phyloP scores from a whole-genome alignment of 202 grass and related monocot genomes.

The Digitaria exilis region DNA sequence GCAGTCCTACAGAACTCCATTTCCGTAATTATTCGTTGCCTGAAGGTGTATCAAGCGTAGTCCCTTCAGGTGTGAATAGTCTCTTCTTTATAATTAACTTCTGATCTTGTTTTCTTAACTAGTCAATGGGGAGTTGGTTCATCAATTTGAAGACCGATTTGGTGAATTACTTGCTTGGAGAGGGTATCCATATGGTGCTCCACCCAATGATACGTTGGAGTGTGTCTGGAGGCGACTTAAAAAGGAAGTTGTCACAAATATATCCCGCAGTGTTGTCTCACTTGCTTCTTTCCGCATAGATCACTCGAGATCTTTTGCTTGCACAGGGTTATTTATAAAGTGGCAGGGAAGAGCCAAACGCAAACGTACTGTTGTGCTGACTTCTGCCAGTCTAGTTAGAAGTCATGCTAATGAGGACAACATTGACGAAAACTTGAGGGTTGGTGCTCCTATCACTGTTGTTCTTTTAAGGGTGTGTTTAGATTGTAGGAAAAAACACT shows the following conservation, averaged over 20 bases:
- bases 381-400: constrained; percentile 40
- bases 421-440: constrained; percentile 7
- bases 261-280: constrained; percentile 33
- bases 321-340: constrained; percentile 39
- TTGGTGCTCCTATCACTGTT: constrained; percentile 6
- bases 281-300: constrained; percentile 28
- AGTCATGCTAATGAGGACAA: not conserved
- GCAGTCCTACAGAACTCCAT: not conserved
- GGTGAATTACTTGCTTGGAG: constrained; percentile 25
- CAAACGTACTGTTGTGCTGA: not conserved
- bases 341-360: not conserved
- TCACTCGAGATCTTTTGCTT: constrained; percentile 19
- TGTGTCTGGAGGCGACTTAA: not conserved
- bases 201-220: not conserved
- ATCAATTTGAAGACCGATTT: constrained; percentile 14
- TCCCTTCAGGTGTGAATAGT: constrained; percentile 37
- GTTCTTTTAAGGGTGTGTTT: too few species aligned
- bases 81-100: not conserved
- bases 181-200: not conserved
- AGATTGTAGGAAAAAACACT: too few species aligned
- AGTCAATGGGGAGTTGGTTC: constrained; percentile 18
- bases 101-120: constrained; percentile 2
- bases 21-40: constrained; percentile 13
- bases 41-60: not conserved
- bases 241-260: not conserved